Conservation (phyloP, 2,329 filamentous ascomycete species). For the Aureobasidium mangrovei region DNA sequence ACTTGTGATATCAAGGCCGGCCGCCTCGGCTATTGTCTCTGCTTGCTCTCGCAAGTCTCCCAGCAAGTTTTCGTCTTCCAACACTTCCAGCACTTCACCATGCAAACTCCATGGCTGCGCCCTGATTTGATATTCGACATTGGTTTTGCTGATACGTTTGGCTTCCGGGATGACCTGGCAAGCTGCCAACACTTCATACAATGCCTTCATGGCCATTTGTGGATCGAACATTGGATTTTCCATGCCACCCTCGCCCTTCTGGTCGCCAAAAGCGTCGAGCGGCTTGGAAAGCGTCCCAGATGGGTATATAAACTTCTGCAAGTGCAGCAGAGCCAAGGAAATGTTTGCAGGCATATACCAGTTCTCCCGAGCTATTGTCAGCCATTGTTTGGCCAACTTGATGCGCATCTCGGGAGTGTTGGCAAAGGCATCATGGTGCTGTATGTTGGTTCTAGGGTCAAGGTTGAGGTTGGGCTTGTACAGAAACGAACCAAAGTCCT, state of each 20-base stretch:
- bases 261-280: conserved; percentile 17
- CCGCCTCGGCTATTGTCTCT: conserved; percentile 23
- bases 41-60: conserved; percentile 19
- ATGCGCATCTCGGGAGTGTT: conserved; percentile 19
- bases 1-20: conserved; percentile 23
- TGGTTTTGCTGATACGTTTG: neutral
- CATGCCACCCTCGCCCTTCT: conserved; percentile 19
- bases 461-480: neutral
- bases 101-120: neutral
- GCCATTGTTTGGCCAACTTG: conserved; percentile 23
- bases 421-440: conserved; percentile 23
- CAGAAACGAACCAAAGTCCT: neutral
- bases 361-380: conserved; percentile 17
- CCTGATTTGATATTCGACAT: neutral
- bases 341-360: conserved; percentile 24
- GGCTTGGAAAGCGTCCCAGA: neutral
- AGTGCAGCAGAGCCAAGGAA: conserved; percentile 19
- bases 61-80: neutral
- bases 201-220: conserved; percentile 15
- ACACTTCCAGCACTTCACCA: neutral
- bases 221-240: conserved; percentile 21
- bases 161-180: neutral
- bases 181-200: neutral
- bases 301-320: conserved; percentile 18
- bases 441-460: conserved; percentile 19